Base-by-base conservation (phyloP, 2,329 filamentous ascomycete species). In the Fusarium compactum region DNA sequence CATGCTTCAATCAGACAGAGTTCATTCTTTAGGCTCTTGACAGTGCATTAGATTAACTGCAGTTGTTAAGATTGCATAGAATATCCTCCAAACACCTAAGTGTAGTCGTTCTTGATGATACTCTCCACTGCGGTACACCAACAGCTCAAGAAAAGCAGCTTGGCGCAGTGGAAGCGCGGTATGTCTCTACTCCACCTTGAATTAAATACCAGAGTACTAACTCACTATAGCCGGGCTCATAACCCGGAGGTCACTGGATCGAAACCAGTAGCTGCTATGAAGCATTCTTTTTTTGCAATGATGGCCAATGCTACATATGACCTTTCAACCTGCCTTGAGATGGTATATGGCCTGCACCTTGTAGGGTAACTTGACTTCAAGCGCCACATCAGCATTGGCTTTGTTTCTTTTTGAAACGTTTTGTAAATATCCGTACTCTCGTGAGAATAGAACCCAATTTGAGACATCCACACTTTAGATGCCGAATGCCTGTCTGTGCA, bases 401-500 rank as follows among this genome's bases (percentile, higher is more conserved):
- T n/a, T 20, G 14, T 27, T 27, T 16, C 24, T 38, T 29, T n/a
- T 25, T 41, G 30, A 34, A 22, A 34, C 12, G 16, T 24, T 15
- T 38, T 20, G 14, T 9, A 18, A n/a, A 34, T 8, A n/a, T n/a
- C n/a, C n/a, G n/a, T n/a, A 25, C 11, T 24, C 29, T 22, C 24
- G 18, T 10, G 12, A n/a, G 11, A 24, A 8, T 24, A 34, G 7
- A 18, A 22, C 8, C 24, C 11, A 38, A 38, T 38, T 32, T 6
- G 25, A 18, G 20, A 25, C n/a, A 38, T 38, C 34, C 34, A 22
- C 10, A 24, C 6, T 45, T 15, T 12, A 32, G 29, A 27, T 34
- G 18, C 27, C 27, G 15, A 41, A 40, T n/a, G 20, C 10, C 43
- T 67, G 20, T 32, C 43, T 67, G 20, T 32, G 34, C 27, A 67